Evolutionary conservation across 148 eudicot genomes (phyloP).

Genomic region (Rhododendron williamsianum): DNA sequence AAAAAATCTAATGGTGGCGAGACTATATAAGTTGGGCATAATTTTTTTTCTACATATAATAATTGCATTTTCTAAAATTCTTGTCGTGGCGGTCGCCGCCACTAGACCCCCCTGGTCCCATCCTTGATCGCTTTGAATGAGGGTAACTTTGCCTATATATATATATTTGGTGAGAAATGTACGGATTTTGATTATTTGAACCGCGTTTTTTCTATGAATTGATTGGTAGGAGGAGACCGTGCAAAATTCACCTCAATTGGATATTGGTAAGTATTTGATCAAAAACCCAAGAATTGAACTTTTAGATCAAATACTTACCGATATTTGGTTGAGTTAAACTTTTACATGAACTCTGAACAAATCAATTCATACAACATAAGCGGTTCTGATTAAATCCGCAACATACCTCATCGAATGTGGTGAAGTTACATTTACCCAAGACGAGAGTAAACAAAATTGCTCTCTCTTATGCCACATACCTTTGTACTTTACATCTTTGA

Average conservation of each 20-base stretch:
- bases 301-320: too few species aligned
- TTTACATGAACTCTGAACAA: background rate
- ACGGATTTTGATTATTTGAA: background rate
- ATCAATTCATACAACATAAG: background rate
- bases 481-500: constrained; percentile 75
- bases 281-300: too few species aligned
- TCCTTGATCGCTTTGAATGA: background rate
- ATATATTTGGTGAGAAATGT: background rate
- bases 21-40: too few species aligned
- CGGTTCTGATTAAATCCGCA: background rate
- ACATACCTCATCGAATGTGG: background rate
- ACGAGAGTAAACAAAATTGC: background rate
- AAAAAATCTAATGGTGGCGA: too few species aligned
- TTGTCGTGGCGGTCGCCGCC: too few species aligned
- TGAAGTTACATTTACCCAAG: background rate
- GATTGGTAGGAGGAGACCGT: too few species aligned
- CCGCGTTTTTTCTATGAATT: background rate
- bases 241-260: background rate
- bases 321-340: too few species aligned
- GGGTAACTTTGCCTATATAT: background rate
- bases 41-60: too few species aligned
- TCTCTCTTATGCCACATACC: constrained; percentile 32
- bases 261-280: background rate
- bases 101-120: too few species aligned
- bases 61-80: too few species aligned